Evolutionary conservation across 352 stramenopile species (phyloP).

Genomic region (Stephanocyclus meneghinianus): DNA sequence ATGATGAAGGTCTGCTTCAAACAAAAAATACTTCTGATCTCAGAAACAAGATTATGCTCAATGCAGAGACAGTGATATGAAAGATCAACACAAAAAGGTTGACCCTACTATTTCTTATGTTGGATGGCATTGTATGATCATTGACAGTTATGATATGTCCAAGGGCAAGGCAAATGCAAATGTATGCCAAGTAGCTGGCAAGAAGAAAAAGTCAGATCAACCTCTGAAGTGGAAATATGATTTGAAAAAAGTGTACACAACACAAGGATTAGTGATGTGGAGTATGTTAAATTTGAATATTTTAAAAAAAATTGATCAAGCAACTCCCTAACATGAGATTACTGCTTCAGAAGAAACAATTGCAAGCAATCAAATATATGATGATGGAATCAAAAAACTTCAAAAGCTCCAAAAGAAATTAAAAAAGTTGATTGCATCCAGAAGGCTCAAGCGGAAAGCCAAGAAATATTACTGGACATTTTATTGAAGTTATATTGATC

Average conservation of each 20-base stretch:
- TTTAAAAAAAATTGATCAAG: constrained; percentile 1
- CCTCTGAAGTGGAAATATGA: constrained; percentile 18
- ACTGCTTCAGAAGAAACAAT: neutral
- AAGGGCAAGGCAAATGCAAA: constrained; percentile 7
- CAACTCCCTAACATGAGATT: neutral
- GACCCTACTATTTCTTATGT: too few species aligned
- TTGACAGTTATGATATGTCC: constrained; percentile 1
- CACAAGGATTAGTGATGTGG: constrained; percentile 10
- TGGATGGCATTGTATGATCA: too few species aligned
- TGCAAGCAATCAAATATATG: neutral
- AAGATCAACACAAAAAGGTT: too few species aligned
- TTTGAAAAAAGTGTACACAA: constrained; percentile 29
- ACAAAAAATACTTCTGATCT: neutral
- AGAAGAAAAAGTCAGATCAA: constrained; percentile 23
- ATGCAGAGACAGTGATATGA: too few species aligned
- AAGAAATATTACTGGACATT: constrained; percentile 2
- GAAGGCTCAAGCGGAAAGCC: neutral
- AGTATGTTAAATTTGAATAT: constrained; percentile 30
- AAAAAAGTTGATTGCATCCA: neutral
- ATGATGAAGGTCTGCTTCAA: constrained; percentile 4
- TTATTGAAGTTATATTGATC: neutral
- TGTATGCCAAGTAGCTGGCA: constrained; percentile 2
- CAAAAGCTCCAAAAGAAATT: neutral
- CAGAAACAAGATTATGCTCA: constrained; percentile 18
- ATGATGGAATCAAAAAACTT: neutral